A percentile compares a stretch with the other conserved stretches of the same genome.
phyloP scores from a whole-genome alignment of 2,329 filamentous ascomycete genomes.

The Fusarium setosum region DNA sequence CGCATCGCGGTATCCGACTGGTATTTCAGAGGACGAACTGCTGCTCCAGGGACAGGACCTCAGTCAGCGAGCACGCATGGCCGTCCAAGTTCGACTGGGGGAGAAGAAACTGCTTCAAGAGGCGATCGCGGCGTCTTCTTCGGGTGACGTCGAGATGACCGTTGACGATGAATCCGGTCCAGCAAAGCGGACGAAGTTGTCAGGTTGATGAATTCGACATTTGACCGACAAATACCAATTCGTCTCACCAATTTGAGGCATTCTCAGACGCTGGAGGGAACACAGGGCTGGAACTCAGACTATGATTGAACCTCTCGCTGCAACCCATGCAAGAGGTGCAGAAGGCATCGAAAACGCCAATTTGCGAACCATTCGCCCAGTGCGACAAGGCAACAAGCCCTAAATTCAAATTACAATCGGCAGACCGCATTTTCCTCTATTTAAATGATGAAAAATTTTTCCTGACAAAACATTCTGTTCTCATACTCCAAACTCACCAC shows the following conservation, averaged over 20 bases:
- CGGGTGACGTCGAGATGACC: slow-evolving; percentile 40
- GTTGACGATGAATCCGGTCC: slow-evolving; percentile 40
- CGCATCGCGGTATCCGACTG: slow-evolving; percentile 56
- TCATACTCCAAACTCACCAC: not conserved
- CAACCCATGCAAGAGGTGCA: slow-evolving; percentile 32
- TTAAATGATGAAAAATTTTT: slow-evolving; percentile 25
- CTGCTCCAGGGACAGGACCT: slow-evolving; percentile 47
- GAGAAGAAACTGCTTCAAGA: slow-evolving; percentile 76
- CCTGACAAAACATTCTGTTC: slow-evolving; percentile 2
- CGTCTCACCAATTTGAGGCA: not conserved
- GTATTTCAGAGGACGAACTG: slow-evolving; percentile 53
- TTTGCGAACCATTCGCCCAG: slow-evolving; percentile 29
- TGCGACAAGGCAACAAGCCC: slow-evolving; percentile 26
- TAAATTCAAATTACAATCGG: slow-evolving; percentile 23
- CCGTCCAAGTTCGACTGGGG: slow-evolving; percentile 74
- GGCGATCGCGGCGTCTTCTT: slow-evolving; percentile 54
- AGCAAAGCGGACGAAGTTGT: slow-evolving; percentile 46
- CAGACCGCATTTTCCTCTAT: slow-evolving; percentile 15
- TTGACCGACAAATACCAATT: not conserved
- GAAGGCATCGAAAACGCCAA: slow-evolving; percentile 20
- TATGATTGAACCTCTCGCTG: not conserved
- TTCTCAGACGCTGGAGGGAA: not conserved
- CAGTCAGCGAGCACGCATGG: slow-evolving; percentile 64
- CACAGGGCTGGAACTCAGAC: not conserved
- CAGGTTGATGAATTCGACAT: slow-evolving; percentile 13